Evolutionary conservation across 2,329 filamentous ascomycete genomes (phyloP).

Genomic region (Aspergillus clavatus): DNA sequence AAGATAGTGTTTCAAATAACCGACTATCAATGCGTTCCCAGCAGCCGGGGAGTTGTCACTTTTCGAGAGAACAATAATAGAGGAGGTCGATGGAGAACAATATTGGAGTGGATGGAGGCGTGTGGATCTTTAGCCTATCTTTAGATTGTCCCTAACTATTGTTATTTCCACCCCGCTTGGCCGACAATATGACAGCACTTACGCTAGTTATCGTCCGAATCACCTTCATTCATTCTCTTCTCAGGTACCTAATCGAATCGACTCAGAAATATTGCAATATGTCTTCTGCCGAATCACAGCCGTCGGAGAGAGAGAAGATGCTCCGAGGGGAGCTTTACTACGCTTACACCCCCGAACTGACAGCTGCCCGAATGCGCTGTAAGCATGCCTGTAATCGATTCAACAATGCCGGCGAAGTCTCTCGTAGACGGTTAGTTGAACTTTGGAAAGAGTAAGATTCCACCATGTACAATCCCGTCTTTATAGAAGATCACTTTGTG

Average conservation of each 20-base stretch:
- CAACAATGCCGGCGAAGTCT: slow-evolving; percentile 58
- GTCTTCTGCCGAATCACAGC: neutral
- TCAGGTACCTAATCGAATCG: slow-evolving; percentile 8
- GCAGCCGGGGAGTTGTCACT: no score
- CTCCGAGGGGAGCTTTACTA: slow-evolving; percentile 66
- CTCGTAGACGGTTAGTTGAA: slow-evolving; percentile 59
- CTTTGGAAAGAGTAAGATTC: slow-evolving; percentile 65
- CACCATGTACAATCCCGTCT: slow-evolving; percentile 3
- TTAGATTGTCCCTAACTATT: neutral
- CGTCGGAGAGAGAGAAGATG: slow-evolving; percentile 47
- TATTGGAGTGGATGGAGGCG: slow-evolving; percentile 4
- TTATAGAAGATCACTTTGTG: no score
- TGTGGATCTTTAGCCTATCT: neutral
- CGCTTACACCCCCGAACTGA: slow-evolving; percentile 65
- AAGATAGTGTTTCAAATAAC: neutral
- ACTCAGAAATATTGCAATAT: slow-evolving; percentile 4
- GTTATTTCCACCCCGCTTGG: neutral
- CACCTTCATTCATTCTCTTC: neutral
- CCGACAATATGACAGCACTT: slow-evolving; percentile 1
- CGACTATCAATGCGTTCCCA: neutral
- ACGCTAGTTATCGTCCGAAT: no score
- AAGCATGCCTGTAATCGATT: slow-evolving; percentile 57
- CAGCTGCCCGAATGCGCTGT: slow-evolving; percentile 60
- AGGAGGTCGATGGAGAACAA: slow-evolving; percentile 13
- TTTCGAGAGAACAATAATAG: slow-evolving; percentile 10